These are phyloP conservation scores for Cutaneotrichosporon sp. DNA, from an alignment of 1,284 basidiomycete species.

Conservation along the genomic window DNA sequence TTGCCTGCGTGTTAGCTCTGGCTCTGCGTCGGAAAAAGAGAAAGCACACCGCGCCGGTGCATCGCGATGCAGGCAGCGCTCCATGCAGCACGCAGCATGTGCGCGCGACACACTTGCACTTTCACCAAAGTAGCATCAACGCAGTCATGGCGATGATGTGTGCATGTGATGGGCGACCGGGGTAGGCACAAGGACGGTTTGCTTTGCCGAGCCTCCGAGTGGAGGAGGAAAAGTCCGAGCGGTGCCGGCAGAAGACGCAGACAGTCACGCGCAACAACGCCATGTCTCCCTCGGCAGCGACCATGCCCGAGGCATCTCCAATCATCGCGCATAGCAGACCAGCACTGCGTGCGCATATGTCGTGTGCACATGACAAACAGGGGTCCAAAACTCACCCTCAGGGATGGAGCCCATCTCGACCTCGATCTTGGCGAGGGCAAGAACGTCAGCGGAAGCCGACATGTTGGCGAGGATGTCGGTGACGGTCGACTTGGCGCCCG, in stretches of 20 bases:
- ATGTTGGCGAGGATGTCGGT: slow-evolving; percentile 94
- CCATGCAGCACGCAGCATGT: too few relatives aligned
- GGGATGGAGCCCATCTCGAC: slow-evolving; percentile 87
- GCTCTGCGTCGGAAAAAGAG: not conserved
- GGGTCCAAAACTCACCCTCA: slow-evolving; percentile 67
- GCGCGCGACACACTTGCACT: not conserved
- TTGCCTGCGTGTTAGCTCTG: slow-evolving; percentile 29
- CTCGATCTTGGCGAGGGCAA: slow-evolving; percentile 97
- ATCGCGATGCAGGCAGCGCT: not conserved
- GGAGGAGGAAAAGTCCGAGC: not conserved
- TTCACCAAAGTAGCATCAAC: not conserved
- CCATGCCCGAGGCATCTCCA: not conserved
- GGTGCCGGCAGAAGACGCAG: not conserved
- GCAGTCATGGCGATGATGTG: not conserved
- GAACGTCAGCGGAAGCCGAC: slow-evolving; percentile 94
- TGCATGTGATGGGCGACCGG: too few relatives aligned
- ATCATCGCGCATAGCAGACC: not conserved
- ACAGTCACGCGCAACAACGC: too few relatives aligned
- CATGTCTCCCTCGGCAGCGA: not conserved
- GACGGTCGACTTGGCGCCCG: slow-evolving; percentile 88
- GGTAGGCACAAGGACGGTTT: too few relatives aligned
- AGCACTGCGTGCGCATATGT: not conserved
- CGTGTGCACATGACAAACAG: not conserved
- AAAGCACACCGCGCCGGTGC: not conserved
- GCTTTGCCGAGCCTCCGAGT: too few relatives aligned